phyloP scores from a whole-genome alignment of 352 stramenopile species.

The Bremia lactucae region DNA sequence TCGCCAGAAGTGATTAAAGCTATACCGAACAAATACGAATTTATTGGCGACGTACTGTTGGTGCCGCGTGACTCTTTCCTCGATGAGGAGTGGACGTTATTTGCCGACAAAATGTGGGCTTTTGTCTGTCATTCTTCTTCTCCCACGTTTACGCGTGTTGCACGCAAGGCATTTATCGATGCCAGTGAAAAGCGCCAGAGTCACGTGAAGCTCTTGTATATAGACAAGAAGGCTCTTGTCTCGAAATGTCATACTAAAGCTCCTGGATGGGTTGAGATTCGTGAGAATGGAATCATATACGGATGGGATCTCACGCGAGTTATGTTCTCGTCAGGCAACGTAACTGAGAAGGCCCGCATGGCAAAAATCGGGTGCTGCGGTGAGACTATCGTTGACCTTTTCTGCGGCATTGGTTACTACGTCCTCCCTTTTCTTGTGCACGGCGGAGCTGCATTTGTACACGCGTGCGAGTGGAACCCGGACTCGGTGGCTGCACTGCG shows the following conservation, averaged over 20 bases:
- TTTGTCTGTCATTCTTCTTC: slow-evolving; percentile 43
- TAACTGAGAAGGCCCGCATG: slow-evolving; percentile 94
- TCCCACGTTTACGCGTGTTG: slow-evolving; percentile 55
- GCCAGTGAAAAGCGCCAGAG: slow-evolving; percentile 70
- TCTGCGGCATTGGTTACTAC: slow-evolving; percentile 97
- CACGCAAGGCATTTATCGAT: slow-evolving; percentile 74
- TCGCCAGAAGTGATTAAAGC: slow-evolving; percentile 19
- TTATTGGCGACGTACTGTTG: slow-evolving; percentile 62
- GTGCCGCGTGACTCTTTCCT: slow-evolving; percentile 56
- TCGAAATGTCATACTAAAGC: slow-evolving; percentile 22
- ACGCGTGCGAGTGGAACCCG: slow-evolving; percentile 94
- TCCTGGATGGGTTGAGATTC: slow-evolving; percentile 74
- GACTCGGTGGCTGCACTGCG: slow-evolving; percentile 85
- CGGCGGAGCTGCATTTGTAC: slow-evolving; percentile 81
- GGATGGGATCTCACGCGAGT: slow-evolving; percentile 91
- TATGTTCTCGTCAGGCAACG: slow-evolving; percentile 97
- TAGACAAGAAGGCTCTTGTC: slow-evolving; percentile 32
- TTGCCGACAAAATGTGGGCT: slow-evolving; percentile 52
- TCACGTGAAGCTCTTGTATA: slow-evolving; percentile 58
- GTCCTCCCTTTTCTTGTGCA: slow-evolving; percentile 91
- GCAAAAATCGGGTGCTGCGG: slow-evolving; percentile 66
- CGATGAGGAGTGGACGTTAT: slow-evolving; percentile 39
- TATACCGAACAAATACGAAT: slow-evolving; percentile 69
- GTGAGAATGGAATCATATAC: slow-evolving; percentile 91
- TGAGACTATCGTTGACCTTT: slow-evolving; percentile 93